Conservation (phyloP, 108 stramenopile species). For the Hondaea fermentalgiana region DNA sequence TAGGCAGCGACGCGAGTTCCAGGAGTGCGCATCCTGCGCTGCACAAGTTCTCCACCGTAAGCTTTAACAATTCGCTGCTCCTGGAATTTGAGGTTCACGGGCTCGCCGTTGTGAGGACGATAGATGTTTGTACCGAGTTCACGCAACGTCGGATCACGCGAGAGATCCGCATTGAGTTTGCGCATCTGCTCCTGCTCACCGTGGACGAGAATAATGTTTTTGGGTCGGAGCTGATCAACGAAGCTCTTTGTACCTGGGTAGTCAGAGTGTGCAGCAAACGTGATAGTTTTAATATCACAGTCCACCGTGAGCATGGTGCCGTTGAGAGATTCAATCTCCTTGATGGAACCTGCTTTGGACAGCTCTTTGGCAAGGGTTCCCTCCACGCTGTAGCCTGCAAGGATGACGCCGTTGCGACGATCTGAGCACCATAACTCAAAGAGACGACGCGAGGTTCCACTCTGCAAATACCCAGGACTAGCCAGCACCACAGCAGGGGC, state of each 20-base stretch:
- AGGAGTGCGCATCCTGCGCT: slow-evolving; percentile 51
- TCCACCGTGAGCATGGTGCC: slow-evolving; percentile 68
- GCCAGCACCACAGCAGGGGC: slow-evolving; percentile 93
- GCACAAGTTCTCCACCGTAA: slow-evolving; percentile 74
- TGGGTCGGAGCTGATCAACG: slow-evolving; percentile 49
- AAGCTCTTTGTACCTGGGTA: slow-evolving; percentile 65
- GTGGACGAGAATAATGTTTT: slow-evolving; percentile 92
- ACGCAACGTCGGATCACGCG: slow-evolving; percentile 61
- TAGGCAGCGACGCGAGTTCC: slow-evolving; percentile 67
- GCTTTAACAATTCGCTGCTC: slow-evolving; percentile 46
- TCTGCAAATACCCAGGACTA: slow-evolving; percentile 94
- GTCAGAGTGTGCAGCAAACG: slow-evolving; percentile 96
- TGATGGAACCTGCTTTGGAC: slow-evolving; percentile 63
- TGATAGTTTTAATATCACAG: slow-evolving; percentile 85
- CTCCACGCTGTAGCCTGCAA: slow-evolving; percentile 96
- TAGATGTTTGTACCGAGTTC: slow-evolving; percentile 35
- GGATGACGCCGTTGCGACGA: slow-evolving; percentile 86
- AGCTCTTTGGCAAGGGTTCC: slow-evolving; percentile 95
- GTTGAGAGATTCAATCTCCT: slow-evolving; percentile 86
- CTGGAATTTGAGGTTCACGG: not conserved
- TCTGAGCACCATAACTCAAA: slow-evolving; percentile 95
- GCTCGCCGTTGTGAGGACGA: slow-evolving; percentile 14
- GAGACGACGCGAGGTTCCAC: slow-evolving; percentile 81
- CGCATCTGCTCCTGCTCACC: slow-evolving; percentile 94
- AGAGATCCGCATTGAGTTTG: slow-evolving; percentile 68